Evolutionary conservation across 148 eudicot species (phyloP).

Genomic region (Beta vulgaris): DNA sequence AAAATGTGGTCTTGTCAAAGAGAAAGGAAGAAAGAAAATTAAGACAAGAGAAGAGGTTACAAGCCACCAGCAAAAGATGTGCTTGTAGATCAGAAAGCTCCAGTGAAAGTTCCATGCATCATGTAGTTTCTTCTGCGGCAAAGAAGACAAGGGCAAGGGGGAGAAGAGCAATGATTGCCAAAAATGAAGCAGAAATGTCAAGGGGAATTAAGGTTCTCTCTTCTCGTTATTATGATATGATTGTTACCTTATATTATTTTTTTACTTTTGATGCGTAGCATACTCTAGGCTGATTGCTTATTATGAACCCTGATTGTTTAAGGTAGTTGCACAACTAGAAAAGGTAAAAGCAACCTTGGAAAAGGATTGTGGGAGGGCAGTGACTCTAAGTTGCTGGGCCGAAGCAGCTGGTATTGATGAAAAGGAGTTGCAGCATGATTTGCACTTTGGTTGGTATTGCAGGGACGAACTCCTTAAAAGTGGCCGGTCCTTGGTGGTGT

Average conservation of each 20-base stretch:
- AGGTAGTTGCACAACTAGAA: conserved; percentile 79
- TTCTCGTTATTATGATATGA: conserved; percentile 1
- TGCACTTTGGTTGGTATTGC: conserved; percentile 78
- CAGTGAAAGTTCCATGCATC: conserved; percentile 13
- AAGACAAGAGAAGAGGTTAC: conserved; percentile 38
- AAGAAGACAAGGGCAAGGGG: conserved; percentile 33
- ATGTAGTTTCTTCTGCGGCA: conserved; percentile 28
- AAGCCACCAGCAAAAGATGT: conserved; percentile 22
- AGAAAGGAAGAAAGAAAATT: conserved; percentile 66
- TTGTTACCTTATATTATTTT: not conserved
- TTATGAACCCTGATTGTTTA: conserved; percentile 21
- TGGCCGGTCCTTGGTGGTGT: conserved; percentile 66
- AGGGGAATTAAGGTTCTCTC: conserved; percentile 65
- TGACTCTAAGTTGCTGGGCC: conserved; percentile 71
- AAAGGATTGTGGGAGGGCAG: conserved; percentile 57
- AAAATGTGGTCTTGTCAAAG: conserved; percentile 46
- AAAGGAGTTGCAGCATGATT: conserved; percentile 49
- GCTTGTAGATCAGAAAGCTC: conserved; percentile 22
- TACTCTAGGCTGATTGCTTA: not conserved
- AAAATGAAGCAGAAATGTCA: conserved; percentile 81
- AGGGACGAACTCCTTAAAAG: conserved; percentile 72
- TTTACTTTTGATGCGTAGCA: conserved; percentile 1
- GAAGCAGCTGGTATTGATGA: conserved; percentile 74
- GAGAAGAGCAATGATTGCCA: conserved; percentile 43
- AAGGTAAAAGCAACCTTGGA: conserved; percentile 53